phyloP scores from a whole-genome alignment of 805 yeast genomes.

The Starmerella vitae region DNA sequence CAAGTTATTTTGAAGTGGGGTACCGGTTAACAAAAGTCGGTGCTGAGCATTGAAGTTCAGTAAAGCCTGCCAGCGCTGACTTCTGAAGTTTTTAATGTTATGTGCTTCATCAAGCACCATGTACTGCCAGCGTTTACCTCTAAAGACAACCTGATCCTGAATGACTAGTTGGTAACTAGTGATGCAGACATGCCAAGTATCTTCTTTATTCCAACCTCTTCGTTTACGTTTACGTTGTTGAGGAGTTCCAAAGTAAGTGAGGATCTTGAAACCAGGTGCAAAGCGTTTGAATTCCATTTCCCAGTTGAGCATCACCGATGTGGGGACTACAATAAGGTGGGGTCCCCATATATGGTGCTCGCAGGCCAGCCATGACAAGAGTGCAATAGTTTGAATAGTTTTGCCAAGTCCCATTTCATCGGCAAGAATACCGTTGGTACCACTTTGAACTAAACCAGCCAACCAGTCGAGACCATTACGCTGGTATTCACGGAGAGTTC shows the following conservation, averaged over 20 bases:
- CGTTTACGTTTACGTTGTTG: conserved; percentile 92
- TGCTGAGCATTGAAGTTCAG: conserved; percentile 86
- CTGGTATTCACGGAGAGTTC: conserved; percentile 78
- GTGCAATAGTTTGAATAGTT: conserved; percentile 87
- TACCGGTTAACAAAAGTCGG: conserved; percentile 81
- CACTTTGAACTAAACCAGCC: conserved; percentile 80
- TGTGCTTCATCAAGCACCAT: conserved; percentile 98
- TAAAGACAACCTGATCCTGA: conserved; percentile 88
- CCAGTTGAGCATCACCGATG: conserved; percentile 96
- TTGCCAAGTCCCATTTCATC: conserved; percentile 98
- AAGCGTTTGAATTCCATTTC: conserved; percentile 98
- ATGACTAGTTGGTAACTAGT: conserved; percentile 96
- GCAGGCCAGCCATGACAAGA: conserved; percentile 78
- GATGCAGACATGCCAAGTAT: conserved; percentile 90
- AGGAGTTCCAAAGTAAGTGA: conserved; percentile 94
- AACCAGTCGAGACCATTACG: conserved; percentile 96
- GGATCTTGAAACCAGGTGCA: conserved; percentile 93
- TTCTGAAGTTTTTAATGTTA: conserved; percentile 88
- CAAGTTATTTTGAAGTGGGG: conserved; percentile 89
- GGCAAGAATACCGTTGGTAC: conserved; percentile 92
- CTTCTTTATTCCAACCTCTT: conserved; percentile 94
- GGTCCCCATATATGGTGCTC: conserved; percentile 97
- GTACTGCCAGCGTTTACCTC: conserved; percentile 86
- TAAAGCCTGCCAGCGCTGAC: conserved; percentile 93
- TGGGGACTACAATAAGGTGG: conserved; percentile 90